Percentiles rank a stretch among this genome's conserved stretches.
Evolutionary conservation across 2,329 filamentous ascomycete genomes (phyloP).

Genomic region (Stemphylium lycopersici): DNA sequence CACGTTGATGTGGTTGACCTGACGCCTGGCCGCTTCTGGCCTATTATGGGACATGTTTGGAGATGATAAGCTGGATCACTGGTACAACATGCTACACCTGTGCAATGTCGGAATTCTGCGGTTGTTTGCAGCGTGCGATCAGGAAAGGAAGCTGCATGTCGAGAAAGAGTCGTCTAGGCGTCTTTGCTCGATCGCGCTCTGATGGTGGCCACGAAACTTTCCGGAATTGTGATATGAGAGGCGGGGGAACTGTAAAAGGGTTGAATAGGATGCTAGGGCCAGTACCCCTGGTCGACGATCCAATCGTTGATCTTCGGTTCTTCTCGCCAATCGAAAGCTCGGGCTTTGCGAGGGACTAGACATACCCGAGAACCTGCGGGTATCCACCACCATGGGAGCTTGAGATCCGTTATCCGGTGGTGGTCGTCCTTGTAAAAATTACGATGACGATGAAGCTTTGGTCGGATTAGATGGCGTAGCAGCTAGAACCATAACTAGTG

Average conservation of each 20-base stretch:
- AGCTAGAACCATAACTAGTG: background rate
- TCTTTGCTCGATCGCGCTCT: background rate
- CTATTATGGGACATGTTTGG: background rate
- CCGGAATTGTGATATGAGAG: background rate
- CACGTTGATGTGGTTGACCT: slow-evolving; percentile 3
- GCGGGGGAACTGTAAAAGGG: slow-evolving; percentile 10
- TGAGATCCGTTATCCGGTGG: slow-evolving; percentile 10
- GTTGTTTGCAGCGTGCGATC: background rate
- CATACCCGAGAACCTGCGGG: slow-evolving; percentile 11
- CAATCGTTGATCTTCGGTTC: slow-evolving; percentile 15
- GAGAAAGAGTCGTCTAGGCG: background rate
- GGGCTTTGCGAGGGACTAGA: slow-evolving; percentile 3
- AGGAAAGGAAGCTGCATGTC: background rate
- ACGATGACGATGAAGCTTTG: background rate
- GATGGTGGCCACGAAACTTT: background rate
- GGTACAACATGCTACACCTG: background rate
- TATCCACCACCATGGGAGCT: slow-evolving; percentile 22
- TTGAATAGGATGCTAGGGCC: background rate
- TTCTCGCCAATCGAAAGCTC: slow-evolving; percentile 33
- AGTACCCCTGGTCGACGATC: slow-evolving; percentile 19
- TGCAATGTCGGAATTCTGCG: no score
- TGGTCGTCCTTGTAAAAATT: background rate
- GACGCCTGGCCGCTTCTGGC: slow-evolving; percentile 3
- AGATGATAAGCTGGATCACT: background rate
- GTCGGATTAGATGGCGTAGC: no score